phyloP scores from a whole-genome alignment of 2,329 filamentous ascomycete genomes.

The Ophiosphaerella korrae region DNA sequence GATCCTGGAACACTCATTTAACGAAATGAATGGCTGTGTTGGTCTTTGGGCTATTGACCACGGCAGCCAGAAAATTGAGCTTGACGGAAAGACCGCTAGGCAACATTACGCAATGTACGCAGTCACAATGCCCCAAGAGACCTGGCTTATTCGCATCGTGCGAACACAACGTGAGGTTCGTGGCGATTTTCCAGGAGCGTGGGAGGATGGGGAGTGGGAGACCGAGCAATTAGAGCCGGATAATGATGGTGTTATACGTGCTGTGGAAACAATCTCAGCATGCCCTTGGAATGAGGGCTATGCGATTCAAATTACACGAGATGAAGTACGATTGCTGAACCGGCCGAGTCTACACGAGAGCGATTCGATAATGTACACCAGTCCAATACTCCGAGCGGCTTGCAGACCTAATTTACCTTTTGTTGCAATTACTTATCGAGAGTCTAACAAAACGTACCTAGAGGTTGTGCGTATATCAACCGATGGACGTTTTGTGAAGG shows the following conservation, averaged over 20 bases:
- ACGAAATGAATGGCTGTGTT: constrained; percentile 40
- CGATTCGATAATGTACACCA: constrained; percentile 21
- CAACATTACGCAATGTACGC: constrained; percentile 44
- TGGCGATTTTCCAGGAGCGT: constrained; percentile 24
- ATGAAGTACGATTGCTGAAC: constrained; percentile 29
- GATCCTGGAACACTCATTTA: constrained; percentile 33
- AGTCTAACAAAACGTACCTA: constrained; percentile 26
- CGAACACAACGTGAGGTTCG: constrained; percentile 25
- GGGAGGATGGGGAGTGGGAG: constrained; percentile 34
- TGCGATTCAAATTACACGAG: constrained; percentile 40
- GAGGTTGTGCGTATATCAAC: constrained; percentile 22
- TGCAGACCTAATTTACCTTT: constrained; percentile 19
- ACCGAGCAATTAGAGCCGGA: constrained; percentile 25
- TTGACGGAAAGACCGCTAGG: constrained; percentile 30
- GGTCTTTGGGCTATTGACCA: constrained; percentile 47
- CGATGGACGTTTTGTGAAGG: constrained; percentile 19
- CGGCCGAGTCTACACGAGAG: constrained; percentile 20
- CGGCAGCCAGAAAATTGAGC: constrained; percentile 30
- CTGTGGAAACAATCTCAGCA: constrained; percentile 40
- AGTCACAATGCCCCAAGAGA: constrained; percentile 43
- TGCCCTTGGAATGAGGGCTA: constrained; percentile 24
- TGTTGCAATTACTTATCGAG: constrained; percentile 26
- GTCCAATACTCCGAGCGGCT: constrained; percentile 28
- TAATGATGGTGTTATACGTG: constrained; percentile 33
- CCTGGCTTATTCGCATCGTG: constrained; percentile 33